Percentiles rank a stretch among this genome's conserved stretches.
Evolutionary conservation across 208 protist species (phyloP).

Genomic region (Acanthamoeba culbertsoni): DNA sequence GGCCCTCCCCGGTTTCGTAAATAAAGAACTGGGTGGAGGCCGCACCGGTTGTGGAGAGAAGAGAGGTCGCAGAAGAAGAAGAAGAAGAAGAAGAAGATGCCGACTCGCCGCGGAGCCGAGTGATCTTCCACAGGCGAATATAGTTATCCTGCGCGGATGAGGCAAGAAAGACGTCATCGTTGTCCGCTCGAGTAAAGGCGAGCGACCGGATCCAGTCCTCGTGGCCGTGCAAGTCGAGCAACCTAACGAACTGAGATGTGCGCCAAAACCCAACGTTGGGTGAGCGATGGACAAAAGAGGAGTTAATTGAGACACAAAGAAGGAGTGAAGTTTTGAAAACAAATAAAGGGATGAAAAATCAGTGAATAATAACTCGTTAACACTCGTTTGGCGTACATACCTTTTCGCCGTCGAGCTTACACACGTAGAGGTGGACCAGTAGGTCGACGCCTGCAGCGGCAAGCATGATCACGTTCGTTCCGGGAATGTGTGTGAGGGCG

Average conservation of each 20-base stretch:
- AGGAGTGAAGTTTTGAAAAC: too few species aligned
- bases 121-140: slow-evolving; percentile 71
- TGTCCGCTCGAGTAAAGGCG: slow-evolving; percentile 44
- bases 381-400: too few species aligned
- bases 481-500: slow-evolving; percentile 1
- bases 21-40: too few species aligned
- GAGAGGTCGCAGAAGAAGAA: not conserved
- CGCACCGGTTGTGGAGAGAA: too few species aligned
- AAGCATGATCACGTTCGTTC: slow-evolving; percentile 26
- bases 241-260: not conserved
- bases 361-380: too few species aligned
- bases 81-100: not conserved
- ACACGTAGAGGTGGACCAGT: slow-evolving; percentile 45
- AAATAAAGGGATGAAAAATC: too few species aligned
- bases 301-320: too few species aligned
- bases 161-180: slow-evolving; percentile 68
- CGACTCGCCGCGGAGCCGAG: not conserved
- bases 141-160: slow-evolving; percentile 71
- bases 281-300: not conserved
- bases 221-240: slow-evolving; percentile 67
- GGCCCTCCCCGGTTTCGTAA: too few species aligned
- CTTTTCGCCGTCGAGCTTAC: slow-evolving; percentile 34
- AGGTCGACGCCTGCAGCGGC: slow-evolving; percentile 27
- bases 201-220: slow-evolving; percentile 79
- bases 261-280: not conserved